Evolutionary conservation across 768 basidiomycete genomes (phyloP).

Genomic region (Pulveroboletus ravenelii): DNA sequence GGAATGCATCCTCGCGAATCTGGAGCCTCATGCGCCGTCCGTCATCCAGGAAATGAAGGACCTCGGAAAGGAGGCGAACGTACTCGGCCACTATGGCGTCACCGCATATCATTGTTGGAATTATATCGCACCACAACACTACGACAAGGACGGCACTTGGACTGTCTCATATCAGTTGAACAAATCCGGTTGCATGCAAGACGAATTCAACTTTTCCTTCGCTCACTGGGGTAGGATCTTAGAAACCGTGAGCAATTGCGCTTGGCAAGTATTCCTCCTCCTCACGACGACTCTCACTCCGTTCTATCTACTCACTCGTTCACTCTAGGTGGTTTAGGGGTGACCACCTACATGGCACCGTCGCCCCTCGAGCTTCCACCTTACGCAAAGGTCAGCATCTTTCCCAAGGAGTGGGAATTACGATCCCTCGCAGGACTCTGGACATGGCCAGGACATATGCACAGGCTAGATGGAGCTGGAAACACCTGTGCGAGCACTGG

Average conservation of each 20-base stretch:
- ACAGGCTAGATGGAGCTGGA: conserved; percentile 6
- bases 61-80: background rate
- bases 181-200: background rate
- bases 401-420: conserved; percentile 9
- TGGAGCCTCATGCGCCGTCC: background rate
- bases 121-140: conserved; percentile 3
- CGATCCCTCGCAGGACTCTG: background rate
- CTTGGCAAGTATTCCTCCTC: background rate
- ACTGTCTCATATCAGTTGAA: conserved; percentile 4
- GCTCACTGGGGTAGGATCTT: background rate
- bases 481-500: conserved; percentile 1
- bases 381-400: background rate
- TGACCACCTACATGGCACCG: conserved; percentile 7
- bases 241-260: conserved; percentile 1
- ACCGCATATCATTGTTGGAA: conserved; percentile 9
- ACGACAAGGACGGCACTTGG: conserved; percentile 1
- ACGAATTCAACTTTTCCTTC: conserved; percentile 10
- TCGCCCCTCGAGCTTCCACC: conserved; percentile 5
- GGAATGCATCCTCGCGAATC: background rate
- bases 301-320: no score
- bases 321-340: conserved; percentile 11
- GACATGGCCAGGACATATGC: conserved; percentile 7
- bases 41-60: background rate
- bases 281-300: no score
- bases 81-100: background rate